Evolutionary conservation across 257 asterid species (phyloP).

Genomic region (Forsythia viridissima): DNA sequence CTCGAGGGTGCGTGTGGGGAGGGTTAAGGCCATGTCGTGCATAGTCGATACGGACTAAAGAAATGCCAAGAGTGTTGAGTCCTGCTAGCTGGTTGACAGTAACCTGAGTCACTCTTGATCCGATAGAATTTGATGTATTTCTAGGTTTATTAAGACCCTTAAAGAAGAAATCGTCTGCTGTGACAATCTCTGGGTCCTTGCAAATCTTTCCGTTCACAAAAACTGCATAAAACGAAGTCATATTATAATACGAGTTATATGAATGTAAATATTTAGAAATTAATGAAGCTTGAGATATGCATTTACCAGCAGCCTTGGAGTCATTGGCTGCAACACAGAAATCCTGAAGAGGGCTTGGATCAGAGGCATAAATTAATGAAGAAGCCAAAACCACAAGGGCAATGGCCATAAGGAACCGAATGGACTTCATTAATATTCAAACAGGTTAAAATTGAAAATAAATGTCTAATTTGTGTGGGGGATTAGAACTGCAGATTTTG

Average conservation of each 20-base stretch:
- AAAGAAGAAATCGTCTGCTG: constrained; percentile 25
- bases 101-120: constrained; percentile 28
- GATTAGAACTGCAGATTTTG: neutral
- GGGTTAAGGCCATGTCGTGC: constrained; percentile 32
- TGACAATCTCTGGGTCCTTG: constrained; percentile 31
- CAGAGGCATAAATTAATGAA: constrained; percentile 22
- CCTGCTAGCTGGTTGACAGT: constrained; percentile 35
- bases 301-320: constrained; percentile 16
- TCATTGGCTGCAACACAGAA: constrained; percentile 38
- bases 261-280: neutral
- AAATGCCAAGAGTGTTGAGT: constrained; percentile 40
- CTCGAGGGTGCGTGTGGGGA: constrained; percentile 43
- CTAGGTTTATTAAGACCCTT: constrained; percentile 30
- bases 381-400: constrained; percentile 9
- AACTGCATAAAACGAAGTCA: neutral
- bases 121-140: constrained; percentile 19
- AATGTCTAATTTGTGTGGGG: neutral
- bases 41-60: constrained; percentile 26
- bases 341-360: constrained; percentile 37
- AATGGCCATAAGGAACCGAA: neutral
- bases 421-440: neutral
- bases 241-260: neutral
- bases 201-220: constrained; percentile 38
- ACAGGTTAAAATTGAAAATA: neutral
- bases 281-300: neutral